Percentiles rank a stretch among this genome's conserved stretches.
phyloP scores from a whole-genome alignment of 2,329 filamentous ascomycete species.

The Colletotrichum lindemuthianum region DNA sequence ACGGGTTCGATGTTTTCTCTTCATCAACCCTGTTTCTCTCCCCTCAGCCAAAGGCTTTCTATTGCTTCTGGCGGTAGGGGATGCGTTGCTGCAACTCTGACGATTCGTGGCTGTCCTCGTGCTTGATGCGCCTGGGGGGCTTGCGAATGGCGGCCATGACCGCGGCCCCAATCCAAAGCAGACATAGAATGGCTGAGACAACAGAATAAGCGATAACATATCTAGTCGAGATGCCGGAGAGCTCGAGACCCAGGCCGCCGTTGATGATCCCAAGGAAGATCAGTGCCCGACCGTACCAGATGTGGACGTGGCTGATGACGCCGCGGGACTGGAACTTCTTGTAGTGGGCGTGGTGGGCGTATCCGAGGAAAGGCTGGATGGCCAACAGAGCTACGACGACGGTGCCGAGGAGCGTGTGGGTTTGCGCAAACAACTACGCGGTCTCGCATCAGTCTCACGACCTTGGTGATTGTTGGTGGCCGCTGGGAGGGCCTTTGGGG shows the following conservation, averaged over 20 bases:
- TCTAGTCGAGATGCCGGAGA: constrained; percentile 52
- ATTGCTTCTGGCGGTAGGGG: constrained; percentile 32
- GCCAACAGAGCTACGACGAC: constrained; percentile 63
- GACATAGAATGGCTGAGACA: constrained; percentile 59
- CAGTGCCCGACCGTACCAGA: constrained; percentile 70
- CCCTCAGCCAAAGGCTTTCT: background rate
- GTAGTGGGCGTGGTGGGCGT: constrained; percentile 66
- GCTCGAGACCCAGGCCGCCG: constrained; percentile 68
- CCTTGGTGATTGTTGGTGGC: background rate
- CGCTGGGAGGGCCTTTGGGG: background rate
- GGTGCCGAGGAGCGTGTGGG: constrained; percentile 67
- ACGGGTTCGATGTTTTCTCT: background rate
- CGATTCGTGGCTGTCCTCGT: constrained; percentile 31
- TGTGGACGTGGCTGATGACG: constrained; percentile 64
- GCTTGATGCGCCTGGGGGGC: constrained; percentile 25
- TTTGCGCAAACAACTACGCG: constrained; percentile 59
- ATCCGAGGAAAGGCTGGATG: constrained; percentile 68
- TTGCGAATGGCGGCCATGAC: constrained; percentile 26
- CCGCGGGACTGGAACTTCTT: constrained; percentile 58
- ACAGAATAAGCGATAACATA: constrained; percentile 66
- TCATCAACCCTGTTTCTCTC: background rate
- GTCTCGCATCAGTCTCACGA: constrained; percentile 31
- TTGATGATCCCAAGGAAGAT: constrained; percentile 70
- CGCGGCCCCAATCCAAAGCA: constrained; percentile 53
- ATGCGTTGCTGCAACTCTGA: constrained; percentile 30